Percentiles rank a stretch among this genome's conserved stretches.
Evolutionary conservation across 1,284 basidiomycete genomes (phyloP).

Genomic region (Wallemia mellicola): DNA sequence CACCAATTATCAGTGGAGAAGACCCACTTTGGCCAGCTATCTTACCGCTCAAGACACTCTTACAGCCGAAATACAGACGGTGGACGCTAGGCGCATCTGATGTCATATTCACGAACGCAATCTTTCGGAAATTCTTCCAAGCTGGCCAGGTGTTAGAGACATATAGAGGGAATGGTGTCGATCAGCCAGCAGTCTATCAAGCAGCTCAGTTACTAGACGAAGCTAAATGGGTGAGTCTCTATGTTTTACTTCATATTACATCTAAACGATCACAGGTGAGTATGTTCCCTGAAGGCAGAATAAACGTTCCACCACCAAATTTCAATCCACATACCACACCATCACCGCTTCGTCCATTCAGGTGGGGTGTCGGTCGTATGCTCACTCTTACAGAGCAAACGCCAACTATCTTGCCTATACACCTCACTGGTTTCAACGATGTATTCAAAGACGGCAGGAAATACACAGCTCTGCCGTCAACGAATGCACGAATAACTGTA

Average conservation of each 20-base stretch:
- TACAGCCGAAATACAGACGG: slow-evolving; percentile 7
- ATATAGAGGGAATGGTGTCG: slow-evolving; percentile 12
- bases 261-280: background rate
- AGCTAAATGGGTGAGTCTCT: slow-evolving; percentile 8
- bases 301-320: background rate
- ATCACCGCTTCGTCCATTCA: background rate
- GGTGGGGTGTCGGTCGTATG: background rate
- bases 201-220: slow-evolving; percentile 9
- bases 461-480: background rate
- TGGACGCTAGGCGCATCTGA: slow-evolving; percentile 15
- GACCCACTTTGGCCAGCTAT: slow-evolving; percentile 4
- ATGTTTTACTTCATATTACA: background rate
- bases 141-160: slow-evolving; percentile 14
- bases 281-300: background rate
- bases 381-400: background rate
- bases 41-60: slow-evolving; percentile 3
- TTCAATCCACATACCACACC: background rate
- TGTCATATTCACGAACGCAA: slow-evolving; percentile 12
- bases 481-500: background rate
- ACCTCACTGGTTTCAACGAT: background rate
- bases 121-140: slow-evolving; percentile 6
- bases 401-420: background rate
- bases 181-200: slow-evolving; percentile 12
- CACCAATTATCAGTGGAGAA: slow-evolving; percentile 2
- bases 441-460: background rate